These are phyloP conservation scores for Gardenia jasminoides DNA, from an alignment of 257 asterid genomes.

Conservation along the genomic window DNA sequence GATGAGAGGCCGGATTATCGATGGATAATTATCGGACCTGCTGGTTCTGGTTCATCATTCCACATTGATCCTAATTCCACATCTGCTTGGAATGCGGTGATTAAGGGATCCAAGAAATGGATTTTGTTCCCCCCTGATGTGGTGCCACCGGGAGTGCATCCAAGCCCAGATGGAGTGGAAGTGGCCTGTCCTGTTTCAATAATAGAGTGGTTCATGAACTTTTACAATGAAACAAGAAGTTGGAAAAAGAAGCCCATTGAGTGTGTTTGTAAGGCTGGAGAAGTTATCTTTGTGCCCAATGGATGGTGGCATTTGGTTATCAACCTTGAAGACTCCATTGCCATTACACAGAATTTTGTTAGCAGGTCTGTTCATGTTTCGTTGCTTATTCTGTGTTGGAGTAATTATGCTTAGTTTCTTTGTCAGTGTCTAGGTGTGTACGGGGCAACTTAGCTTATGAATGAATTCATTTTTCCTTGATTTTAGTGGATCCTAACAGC, in stretches of 20 bases:
- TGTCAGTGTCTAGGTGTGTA: neutral
- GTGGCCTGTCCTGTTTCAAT: constrained; percentile 98
- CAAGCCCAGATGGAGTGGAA: constrained; percentile 96
- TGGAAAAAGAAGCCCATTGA: constrained; percentile 78
- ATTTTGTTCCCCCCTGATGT: constrained; percentile 88
- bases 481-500: neutral
- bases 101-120: constrained; percentile 96
- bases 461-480: neutral
- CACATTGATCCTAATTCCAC: constrained; percentile 98
- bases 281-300: constrained; percentile 87
- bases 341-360: constrained; percentile 92
- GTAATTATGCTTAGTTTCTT: neutral
- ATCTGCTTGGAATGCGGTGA: constrained; percentile 98
- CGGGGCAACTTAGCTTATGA: neutral
- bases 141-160: constrained; percentile 97
- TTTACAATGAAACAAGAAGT: constrained; percentile 59
- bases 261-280: constrained; percentile 94
- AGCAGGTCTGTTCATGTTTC: constrained; percentile 53
- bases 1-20: constrained; percentile 84
- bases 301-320: constrained; percentile 99
- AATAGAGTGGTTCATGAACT: constrained; percentile 98
- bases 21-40: constrained; percentile 94
- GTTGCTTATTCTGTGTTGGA: neutral
- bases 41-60: constrained; percentile 97
- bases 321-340: constrained; percentile 89